These are phyloP conservation scores for Solanum sparsipilum DNA, from an alignment of 257 asterid genomes.

Conservation along the genomic window DNA sequence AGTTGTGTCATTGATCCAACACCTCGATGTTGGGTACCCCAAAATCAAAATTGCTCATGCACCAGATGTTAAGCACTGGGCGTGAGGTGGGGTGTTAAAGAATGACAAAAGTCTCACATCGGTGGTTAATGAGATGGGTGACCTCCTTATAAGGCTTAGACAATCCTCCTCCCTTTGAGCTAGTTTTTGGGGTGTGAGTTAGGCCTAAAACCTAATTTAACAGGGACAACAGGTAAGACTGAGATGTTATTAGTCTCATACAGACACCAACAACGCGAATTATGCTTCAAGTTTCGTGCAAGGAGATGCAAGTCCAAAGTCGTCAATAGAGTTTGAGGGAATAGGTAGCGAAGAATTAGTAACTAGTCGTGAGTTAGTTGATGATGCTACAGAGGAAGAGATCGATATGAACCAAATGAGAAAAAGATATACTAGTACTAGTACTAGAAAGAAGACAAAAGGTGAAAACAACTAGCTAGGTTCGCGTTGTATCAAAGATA, in stretches of 20 bases:
- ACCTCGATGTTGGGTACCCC: not conserved
- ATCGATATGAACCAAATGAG: slow-evolving; percentile 35
- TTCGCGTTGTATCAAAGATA: not conserved
- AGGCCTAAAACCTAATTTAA: too few species aligned
- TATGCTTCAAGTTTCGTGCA: slow-evolving; percentile 33
- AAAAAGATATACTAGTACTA: slow-evolving; percentile 33
- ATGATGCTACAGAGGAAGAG: not conserved
- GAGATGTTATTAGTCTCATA: slow-evolving; percentile 51
- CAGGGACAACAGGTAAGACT: slow-evolving; percentile 43
- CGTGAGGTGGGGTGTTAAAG: too few species aligned
- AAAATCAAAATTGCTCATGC: too few species aligned
- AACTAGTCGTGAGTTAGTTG: not conserved
- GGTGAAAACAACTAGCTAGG: slow-evolving; percentile 19
- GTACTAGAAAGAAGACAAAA: not conserved
- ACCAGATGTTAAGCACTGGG: too few species aligned
- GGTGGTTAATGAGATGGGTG: too few species aligned
- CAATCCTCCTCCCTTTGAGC: too few species aligned
- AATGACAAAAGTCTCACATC: too few species aligned
- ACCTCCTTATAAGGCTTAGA: too few species aligned
- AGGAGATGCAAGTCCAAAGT: slow-evolving; percentile 16
- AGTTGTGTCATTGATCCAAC: not conserved
- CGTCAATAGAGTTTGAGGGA: slow-evolving; percentile 5
- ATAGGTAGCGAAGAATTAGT: not conserved
- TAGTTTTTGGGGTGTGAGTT: too few species aligned
- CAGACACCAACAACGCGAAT: slow-evolving; percentile 15